Base-by-base conservation (phyloP, 495 filamentous ascomycete species). In the Rusavskia elegans region DNA sequence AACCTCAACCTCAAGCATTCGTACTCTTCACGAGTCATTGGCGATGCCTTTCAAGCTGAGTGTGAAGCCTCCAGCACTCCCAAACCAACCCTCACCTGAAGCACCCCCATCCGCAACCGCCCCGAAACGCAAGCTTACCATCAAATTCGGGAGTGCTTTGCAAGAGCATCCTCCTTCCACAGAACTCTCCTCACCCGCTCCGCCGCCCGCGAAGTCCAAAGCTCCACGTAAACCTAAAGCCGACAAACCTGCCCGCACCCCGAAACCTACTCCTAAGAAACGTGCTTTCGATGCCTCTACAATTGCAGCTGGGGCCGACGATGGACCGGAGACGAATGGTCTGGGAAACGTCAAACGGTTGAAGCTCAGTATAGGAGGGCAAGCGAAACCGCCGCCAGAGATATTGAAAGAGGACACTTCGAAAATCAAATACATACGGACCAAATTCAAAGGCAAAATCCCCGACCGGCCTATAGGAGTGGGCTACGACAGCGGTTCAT, bases 401-500 rank as follows among this genome's bases (percentile, higher is more conserved):
- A 37, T 16, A 13, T 27, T 14, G 1, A 16, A 17, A 35, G 35
- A 19, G 6, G 56, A 46, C 16, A 27, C 19, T 4, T n/a, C 32
- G 1, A 44, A 58, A 41, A 25, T 17, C 13, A 48, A 35, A 17
- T 71, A 20, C 62, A 69, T 79, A 36, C 69, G 71, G 21, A 71
- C 75, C 53, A 75, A 75, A 54, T 66, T 70, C 48, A 77, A 78
- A 59, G 76, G 78, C 3, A 79, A 81, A 38, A 71, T 77, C 0
- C 80, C 84, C 0, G 68, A 68, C 21, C 74, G 85, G 48, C 78
- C 79, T 1, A 63, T 68, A 1, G 92, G 89, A 16, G 86, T 92
- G 20, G 93, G 89, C 8, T 98, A 97, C 65, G 92, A 98, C 63
- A 94, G 87, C n/a, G 92, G 97, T 65, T 86, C 89, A 2, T 89